Percentiles rank a stretch among this genome's conserved stretches.
Evolutionary conservation across 139 green algal genomes (phyloP).

Genomic region (Zygnema cylindricum): DNA sequence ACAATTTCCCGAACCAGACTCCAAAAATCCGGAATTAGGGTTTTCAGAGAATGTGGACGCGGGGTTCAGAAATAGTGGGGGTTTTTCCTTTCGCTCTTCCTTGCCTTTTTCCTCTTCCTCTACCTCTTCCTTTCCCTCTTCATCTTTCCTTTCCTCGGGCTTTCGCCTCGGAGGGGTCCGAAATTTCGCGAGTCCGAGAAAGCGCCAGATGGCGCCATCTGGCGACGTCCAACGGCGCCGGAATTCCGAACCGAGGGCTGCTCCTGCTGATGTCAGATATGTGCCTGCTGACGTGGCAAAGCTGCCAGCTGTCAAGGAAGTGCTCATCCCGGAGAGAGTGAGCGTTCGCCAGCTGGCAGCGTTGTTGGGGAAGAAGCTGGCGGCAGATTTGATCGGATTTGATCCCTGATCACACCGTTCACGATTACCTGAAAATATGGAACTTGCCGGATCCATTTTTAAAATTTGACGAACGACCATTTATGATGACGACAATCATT

Average conservation of each 20-base stretch:
- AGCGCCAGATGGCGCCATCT: background rate
- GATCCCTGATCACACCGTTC: too few relatives aligned
- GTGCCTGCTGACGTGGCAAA: background rate
- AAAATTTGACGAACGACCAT: too few relatives aligned
- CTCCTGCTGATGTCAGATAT: conserved; percentile 12
- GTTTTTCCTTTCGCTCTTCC: too few relatives aligned
- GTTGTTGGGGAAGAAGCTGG: conserved; percentile 51
- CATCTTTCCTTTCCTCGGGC: conserved; percentile 17
- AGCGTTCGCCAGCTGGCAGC: conserved; percentile 50
- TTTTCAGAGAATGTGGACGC: too few relatives aligned
- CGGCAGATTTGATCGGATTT: too few relatives aligned
- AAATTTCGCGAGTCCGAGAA: conserved; percentile 1
- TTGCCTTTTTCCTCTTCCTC: conserved; percentile 20
- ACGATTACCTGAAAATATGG: too few relatives aligned
- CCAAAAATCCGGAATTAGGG: too few relatives aligned
- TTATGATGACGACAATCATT: too few relatives aligned
- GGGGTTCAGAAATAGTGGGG: too few relatives aligned
- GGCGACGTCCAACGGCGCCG: background rate
- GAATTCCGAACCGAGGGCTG: background rate
- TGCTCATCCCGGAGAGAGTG: conserved; percentile 36
- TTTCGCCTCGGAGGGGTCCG: background rate
- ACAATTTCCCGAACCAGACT: too few relatives aligned
- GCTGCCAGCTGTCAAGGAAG: conserved; percentile 30
- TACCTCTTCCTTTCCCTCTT: background rate
- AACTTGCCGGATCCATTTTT: too few relatives aligned